Percentiles rank a stretch among this genome's conserved stretches.
Evolutionary conservation across 192 early-diverging fungal genomes (phyloP).

Genomic region (Phycomyces nitens): DNA sequence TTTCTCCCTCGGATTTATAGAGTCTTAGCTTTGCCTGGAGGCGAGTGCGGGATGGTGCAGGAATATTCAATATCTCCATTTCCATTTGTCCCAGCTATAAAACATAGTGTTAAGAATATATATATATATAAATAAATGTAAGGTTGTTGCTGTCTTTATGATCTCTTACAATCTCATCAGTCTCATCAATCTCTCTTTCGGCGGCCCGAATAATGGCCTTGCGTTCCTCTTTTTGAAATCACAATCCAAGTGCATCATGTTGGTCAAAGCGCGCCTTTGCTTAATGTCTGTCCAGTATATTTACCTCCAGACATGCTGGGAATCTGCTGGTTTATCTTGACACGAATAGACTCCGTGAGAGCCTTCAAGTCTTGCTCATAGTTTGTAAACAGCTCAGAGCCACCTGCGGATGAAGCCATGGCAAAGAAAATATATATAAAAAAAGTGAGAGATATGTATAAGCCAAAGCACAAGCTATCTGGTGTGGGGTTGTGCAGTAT

Average conservation of each 20-base stretch:
- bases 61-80: slow-evolving; percentile 80
- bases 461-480: neutral
- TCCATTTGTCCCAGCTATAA: slow-evolving; percentile 85
- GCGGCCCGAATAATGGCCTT: slow-evolving; percentile 73
- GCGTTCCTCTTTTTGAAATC: slow-evolving; percentile 57
- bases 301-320: slow-evolving; percentile 59
- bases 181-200: slow-evolving; percentile 85
- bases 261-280: slow-evolving; percentile 12
- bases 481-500: too few species aligned
- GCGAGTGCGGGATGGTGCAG: slow-evolving; percentile 56
- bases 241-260: neutral
- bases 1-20: slow-evolving; percentile 80
- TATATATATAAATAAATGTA: too few species aligned
- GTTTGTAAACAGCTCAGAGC: slow-evolving; percentile 78
- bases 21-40: slow-evolving; percentile 64
- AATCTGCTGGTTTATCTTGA: slow-evolving; percentile 57
- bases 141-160: neutral
- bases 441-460: neutral
- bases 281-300: neutral
- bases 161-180: slow-evolving; percentile 75
- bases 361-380: slow-evolving; percentile 83
- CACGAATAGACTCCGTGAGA: slow-evolving; percentile 52
- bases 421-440: slow-evolving; percentile 9
- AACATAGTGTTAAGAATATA: too few species aligned
- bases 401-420: slow-evolving; percentile 42